A percentile compares a stretch with the other conserved stretches of the same genome.
phyloP scores from a whole-genome alignment of 2,329 filamentous ascomycete species.

The Trichoderma breve region DNA sequence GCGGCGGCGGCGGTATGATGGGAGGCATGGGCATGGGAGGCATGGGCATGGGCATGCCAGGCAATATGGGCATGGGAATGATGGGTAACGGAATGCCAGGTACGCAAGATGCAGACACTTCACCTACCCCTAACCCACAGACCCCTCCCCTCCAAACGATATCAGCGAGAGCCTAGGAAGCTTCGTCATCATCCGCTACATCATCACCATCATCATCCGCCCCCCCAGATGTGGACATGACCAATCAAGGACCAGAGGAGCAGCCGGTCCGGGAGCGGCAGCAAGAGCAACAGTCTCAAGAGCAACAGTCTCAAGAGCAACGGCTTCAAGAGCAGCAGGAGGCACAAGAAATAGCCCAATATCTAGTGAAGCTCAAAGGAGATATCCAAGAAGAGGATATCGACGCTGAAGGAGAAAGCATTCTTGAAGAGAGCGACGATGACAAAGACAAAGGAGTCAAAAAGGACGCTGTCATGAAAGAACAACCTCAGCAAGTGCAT shows the following conservation, averaged over 20 bases:
- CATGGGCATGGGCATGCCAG: slow-evolving; percentile 57
- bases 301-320: neutral
- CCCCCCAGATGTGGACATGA: neutral
- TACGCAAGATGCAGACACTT: slow-evolving; percentile 23
- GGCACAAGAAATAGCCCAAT: neutral
- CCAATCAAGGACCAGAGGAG: neutral
- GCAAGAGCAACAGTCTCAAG: neutral
- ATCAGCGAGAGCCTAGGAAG: slow-evolving; percentile 5
- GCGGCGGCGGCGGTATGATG: slow-evolving; percentile 52
- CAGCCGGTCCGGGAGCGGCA: neutral
- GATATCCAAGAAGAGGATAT: neutral
- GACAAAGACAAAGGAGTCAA: neutral
- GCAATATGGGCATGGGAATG: slow-evolving; percentile 58
- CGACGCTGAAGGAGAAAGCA: neutral
- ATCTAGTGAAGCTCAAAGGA: neutral
- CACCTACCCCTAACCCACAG: slow-evolving; percentile 15
- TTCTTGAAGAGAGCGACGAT: neutral
- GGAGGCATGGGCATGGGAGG: slow-evolving; percentile 50
- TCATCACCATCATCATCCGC: neutral
- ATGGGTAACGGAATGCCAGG: slow-evolving; percentile 37
- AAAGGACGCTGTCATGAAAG: neutral
- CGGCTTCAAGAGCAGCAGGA: neutral
- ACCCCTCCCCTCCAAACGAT: slow-evolving; percentile 10
- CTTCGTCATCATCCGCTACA: neutral
- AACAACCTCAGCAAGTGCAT: neutral